Conservation (phyloP, 2,329 filamentous ascomycete genomes). For the Diaporthe nobilis region DNA sequence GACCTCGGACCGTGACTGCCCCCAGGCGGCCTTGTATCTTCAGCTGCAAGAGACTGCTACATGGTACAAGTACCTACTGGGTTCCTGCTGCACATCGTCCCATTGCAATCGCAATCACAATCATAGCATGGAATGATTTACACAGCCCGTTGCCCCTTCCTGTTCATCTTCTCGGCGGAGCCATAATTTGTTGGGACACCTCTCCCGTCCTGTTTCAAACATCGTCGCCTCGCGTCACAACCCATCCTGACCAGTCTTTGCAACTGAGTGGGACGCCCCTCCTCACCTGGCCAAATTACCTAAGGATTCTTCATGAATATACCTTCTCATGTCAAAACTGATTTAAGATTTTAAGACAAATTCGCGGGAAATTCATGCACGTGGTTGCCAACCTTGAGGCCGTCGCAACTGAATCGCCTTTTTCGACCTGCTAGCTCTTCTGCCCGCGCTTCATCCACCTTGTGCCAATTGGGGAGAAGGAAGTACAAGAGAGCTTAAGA, state of each 20-base stretch:
- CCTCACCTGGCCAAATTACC: not conserved
- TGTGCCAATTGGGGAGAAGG: not conserved
- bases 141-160: not conserved
- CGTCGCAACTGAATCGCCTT: not conserved
- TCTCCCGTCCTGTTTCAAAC: conserved; percentile 24
- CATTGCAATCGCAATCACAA: conserved; percentile 15
- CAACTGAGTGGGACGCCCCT: not conserved
- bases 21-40: conserved; percentile 6
- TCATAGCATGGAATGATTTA: conserved; percentile 1
- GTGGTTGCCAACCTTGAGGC: not conserved
- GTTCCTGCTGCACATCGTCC: conserved; percentile 18
- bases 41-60: conserved; percentile 8
- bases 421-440: not conserved
- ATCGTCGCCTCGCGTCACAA: conserved; percentile 12
- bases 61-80: conserved; percentile 24
- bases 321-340: not conserved
- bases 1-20: conserved; percentile 14
- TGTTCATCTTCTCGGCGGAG: not conserved
- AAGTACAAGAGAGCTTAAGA: too few relatives aligned
- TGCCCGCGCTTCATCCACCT: not conserved
- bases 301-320: not conserved
- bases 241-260: not conserved
- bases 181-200: conserved; percentile 32
- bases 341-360: not conserved
- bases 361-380: not conserved